A percentile compares a stretch with the other conserved stretches of the same genome.
Evolutionary conservation across 192 early-diverging fungal genomes (phyloP).

Genomic region (Phycomyces nitens): DNA sequence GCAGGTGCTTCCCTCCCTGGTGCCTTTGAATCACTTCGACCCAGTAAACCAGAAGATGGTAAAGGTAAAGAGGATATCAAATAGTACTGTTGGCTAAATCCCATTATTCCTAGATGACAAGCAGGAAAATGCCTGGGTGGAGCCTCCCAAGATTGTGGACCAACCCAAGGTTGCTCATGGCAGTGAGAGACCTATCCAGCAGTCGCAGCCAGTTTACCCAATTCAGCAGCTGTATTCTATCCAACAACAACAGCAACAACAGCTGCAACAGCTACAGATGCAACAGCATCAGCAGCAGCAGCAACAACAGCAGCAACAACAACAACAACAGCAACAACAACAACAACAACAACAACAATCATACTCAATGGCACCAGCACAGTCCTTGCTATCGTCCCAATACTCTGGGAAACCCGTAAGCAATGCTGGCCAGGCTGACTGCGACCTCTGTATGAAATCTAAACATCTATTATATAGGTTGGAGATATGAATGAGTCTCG

Average conservation of each 20-base stretch:
- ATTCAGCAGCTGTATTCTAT: background rate
- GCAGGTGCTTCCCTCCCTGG: constrained; percentile 2
- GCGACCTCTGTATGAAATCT: too few relatives aligned
- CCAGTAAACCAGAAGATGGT: constrained; percentile 22
- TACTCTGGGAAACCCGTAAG: background rate
- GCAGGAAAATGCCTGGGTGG: constrained; percentile 26
- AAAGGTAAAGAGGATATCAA: background rate
- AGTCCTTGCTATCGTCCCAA: background rate
- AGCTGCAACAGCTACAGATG: constrained; percentile 17
- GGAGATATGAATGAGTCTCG: constrained; percentile 35
- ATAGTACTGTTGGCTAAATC: background rate
- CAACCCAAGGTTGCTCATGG: constrained; percentile 8
- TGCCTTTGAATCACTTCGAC: too few relatives aligned
- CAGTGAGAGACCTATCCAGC: background rate
- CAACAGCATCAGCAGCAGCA: constrained; percentile 30
- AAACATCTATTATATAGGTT: too few relatives aligned
- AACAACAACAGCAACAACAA: constrained; percentile 11
- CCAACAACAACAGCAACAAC: constrained; percentile 2
- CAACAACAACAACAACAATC: background rate
- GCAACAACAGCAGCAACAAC: constrained; percentile 21
- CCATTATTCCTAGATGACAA: background rate
- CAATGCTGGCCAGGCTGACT: too few relatives aligned
- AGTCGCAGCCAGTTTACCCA: background rate
- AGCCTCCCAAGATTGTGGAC: constrained; percentile 35
- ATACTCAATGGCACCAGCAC: background rate